These are phyloP conservation scores for Nephelium lappaceum DNA, from an alignment of 345 rosid genomes.

Conservation along the genomic window DNA sequence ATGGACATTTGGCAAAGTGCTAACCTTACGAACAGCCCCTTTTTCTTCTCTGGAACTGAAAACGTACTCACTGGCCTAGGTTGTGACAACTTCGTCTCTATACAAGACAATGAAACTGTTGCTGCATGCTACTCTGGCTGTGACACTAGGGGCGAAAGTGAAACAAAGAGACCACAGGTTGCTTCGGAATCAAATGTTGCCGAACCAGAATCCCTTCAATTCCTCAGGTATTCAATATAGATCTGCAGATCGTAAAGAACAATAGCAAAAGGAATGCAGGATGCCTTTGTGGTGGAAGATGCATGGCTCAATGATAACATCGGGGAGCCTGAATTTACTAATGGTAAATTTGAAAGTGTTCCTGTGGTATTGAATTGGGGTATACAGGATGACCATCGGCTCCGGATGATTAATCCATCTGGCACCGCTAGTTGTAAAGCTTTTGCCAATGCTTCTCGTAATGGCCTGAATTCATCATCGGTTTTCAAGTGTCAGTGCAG, in stretches of 20 bases:
- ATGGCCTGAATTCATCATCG: too few species aligned
- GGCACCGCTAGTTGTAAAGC: background rate
- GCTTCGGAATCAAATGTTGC: background rate
- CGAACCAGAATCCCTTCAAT: background rate
- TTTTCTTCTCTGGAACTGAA: background rate
- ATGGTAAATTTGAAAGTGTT: background rate
- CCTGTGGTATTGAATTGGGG: background rate
- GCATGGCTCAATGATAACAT: background rate
- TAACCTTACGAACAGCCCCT: background rate
- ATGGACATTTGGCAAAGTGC: too few species aligned
- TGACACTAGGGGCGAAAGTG: too few species aligned
- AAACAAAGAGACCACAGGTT: background rate
- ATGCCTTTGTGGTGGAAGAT: background rate
- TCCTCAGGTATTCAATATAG: background rate
- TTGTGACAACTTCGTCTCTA: background rate
- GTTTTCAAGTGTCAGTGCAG: background rate
- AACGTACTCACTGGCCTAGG: background rate
- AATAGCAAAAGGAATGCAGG: background rate
- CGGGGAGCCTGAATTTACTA: too few species aligned
- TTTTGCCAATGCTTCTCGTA: background rate
- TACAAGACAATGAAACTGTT: background rate
- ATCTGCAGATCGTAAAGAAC: fast-evolving
- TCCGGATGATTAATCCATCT: background rate
- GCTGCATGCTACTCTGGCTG: background rate
- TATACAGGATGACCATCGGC: too few species aligned